Conservation (phyloP, 306 rosid genomes). For the Trifolium subterraneum region DNA sequence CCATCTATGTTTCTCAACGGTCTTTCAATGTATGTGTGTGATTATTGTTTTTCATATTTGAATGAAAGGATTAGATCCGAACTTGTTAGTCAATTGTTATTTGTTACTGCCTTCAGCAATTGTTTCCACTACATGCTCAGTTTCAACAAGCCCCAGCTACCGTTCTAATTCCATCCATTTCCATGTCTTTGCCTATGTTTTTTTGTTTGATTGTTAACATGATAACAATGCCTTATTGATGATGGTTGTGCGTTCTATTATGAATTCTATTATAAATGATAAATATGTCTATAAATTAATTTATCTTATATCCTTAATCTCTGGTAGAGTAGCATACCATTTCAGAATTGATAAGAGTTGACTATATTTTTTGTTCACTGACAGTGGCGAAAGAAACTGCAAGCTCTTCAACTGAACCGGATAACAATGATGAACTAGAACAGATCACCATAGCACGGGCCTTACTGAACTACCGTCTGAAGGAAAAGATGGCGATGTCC, state of each 20-base stretch:
- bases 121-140: neutral
- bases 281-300: neutral
- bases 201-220: constrained; percentile 23
- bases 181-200: neutral
- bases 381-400: constrained; percentile 93
- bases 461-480: constrained; percentile 69
- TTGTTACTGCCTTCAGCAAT: neutral
- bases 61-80: neutral
- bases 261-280: too few species aligned
- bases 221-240: neutral
- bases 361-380: constrained; percentile 43
- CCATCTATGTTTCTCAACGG: neutral
- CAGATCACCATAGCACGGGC: constrained; percentile 96
- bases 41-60: neutral
- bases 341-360: neutral
- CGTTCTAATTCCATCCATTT: neutral
- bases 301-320: neutral
- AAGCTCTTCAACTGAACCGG: constrained; percentile 85
- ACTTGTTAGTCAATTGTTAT: neutral
- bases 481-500: constrained; percentile 78
- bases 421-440: constrained; percentile 86
- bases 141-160: neutral
- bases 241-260: neutral
- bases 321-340: neutral
- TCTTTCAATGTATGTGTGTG: neutral